Evolutionary conservation across 1,284 basidiomycete species (phyloP).

Genomic region (Sanguinoderma infundibulare): DNA sequence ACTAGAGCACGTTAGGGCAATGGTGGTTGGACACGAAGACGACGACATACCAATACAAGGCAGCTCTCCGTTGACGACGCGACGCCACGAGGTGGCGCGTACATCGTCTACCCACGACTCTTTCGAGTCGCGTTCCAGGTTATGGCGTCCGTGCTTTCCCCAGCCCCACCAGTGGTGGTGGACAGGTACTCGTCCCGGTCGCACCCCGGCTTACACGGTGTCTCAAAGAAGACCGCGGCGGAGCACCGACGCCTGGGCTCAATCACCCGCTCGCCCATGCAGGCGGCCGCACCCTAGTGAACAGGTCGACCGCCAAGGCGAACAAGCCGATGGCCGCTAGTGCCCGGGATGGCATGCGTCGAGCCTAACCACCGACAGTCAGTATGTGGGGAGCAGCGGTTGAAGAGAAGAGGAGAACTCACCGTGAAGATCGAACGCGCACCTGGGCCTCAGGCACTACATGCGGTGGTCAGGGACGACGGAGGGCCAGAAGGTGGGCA

Average conservation of each 20-base stretch:
- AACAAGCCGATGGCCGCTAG: not conserved
- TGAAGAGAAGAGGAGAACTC: not conserved
- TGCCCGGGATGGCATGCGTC: conserved; percentile 1
- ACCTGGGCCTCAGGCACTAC: not conserved
- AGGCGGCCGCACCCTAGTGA: not conserved
- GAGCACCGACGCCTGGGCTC: not conserved
- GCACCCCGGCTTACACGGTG: not conserved
- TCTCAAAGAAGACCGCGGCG: not conserved
- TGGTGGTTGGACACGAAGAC: not conserved
- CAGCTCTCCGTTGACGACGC: not conserved
- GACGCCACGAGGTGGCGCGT: not conserved
- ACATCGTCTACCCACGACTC: not conserved
- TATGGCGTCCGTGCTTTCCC: conserved; percentile 1
- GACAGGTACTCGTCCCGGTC: not conserved
- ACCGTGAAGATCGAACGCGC: not conserved
- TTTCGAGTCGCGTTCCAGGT: not conserved
- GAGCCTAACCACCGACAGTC: not conserved
- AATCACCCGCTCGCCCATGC: not conserved
- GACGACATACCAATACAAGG: not conserved
- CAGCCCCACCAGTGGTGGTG: not conserved
- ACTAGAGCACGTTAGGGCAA: not conserved
- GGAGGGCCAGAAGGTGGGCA: not conserved
- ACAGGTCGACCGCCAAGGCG: not conserved
- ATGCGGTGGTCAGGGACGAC: not conserved
- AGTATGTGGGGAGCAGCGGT: not conserved